These are phyloP conservation scores for Mycena sanguinolenta DNA, from an alignment of 768 basidiomycete genomes.

Conservation along the genomic window DNA sequence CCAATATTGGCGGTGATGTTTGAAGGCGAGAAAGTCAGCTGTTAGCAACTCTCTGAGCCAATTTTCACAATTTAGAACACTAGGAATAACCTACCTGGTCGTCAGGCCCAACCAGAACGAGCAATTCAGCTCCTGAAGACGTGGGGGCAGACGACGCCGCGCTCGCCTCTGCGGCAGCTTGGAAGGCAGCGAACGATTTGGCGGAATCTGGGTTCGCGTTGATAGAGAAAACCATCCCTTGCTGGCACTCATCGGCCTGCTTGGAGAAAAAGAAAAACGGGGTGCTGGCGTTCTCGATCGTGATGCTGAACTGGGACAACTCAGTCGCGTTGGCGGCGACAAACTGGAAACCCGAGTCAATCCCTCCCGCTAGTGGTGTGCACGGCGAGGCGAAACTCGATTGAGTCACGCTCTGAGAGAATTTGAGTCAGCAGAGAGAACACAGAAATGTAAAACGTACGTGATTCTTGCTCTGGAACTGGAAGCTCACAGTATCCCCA, in stretches of 20 bases:
- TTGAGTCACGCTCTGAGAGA: neutral
- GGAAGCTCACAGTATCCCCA: constrained; percentile 47
- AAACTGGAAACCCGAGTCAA: constrained; percentile 66
- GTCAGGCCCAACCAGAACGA: constrained; percentile 47
- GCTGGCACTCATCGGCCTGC: constrained; percentile 5
- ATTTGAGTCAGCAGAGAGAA: neutral
- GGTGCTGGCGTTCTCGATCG: constrained; percentile 55
- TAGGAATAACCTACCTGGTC: constrained; percentile 42
- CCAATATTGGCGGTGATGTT: constrained; percentile 43
- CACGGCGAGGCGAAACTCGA: neutral
- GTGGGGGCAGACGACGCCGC: neutral
- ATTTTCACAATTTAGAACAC: neutral
- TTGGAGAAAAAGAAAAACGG: constrained; percentile 72
- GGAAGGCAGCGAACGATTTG: constrained; percentile 20
- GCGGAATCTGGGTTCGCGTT: constrained; percentile 3
- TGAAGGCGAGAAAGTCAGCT: constrained; percentile 55
- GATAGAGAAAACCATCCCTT: constrained; percentile 17
- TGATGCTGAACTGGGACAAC: constrained; percentile 60
- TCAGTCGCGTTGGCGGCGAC: constrained; percentile 47
- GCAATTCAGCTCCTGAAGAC: neutral
- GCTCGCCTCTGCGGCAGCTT: too few species aligned
- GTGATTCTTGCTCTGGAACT: constrained; percentile 50
- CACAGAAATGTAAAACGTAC: neutral
- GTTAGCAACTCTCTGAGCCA: constrained; percentile 1
- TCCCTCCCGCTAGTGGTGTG: constrained; percentile 46